phyloP scores from a whole-genome alignment of 805 yeast genomes.

The Saccharomycopsis selenospora region DNA sequence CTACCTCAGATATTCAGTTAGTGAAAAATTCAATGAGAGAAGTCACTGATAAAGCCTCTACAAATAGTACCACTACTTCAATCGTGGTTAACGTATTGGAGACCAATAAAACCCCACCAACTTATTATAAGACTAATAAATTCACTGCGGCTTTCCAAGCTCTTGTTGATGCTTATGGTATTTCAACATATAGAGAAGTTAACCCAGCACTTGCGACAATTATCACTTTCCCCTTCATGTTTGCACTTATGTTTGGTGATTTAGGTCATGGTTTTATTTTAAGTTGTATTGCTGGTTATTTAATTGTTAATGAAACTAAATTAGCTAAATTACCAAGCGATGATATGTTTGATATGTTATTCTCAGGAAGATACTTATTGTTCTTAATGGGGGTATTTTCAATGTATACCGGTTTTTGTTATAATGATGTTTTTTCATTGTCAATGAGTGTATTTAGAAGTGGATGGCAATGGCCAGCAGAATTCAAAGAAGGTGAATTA shows the following conservation, averaged over 20 bases:
- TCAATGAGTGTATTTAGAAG: constrained; percentile 82
- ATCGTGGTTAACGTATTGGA: constrained; percentile 48
- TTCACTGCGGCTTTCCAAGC: constrained; percentile 89
- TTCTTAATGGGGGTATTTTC: constrained; percentile 91
- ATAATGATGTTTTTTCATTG: constrained; percentile 89
- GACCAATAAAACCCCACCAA: constrained; percentile 87
- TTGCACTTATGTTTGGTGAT: constrained; percentile 99
- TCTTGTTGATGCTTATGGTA: constrained; percentile 92
- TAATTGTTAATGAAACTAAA: constrained; percentile 68
- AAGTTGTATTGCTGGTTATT: constrained; percentile 58
- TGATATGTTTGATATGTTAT: constrained; percentile 96
- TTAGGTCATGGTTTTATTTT: constrained; percentile 90
- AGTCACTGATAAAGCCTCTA: constrained; percentile 42
- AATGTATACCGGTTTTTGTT: constrained; percentile 88
- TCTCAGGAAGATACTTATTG: constrained; percentile 82
- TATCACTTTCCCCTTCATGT: constrained; percentile 96
- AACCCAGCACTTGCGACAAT: constrained; percentile 94
- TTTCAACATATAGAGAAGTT: constrained; percentile 88
- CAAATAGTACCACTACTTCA: constrained; percentile 30
- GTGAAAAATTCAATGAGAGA: constrained; percentile 62
- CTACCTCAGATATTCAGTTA: constrained; percentile 62
- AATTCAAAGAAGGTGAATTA: constrained; percentile 60
- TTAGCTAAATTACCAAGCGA: constrained; percentile 60
- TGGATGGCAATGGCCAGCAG: constrained; percentile 91
- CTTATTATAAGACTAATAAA: constrained; percentile 90